These are phyloP conservation scores for Fusarium sp. DNA, from an alignment of 2,329 filamentous ascomycete genomes.

Conservation along the genomic window DNA sequence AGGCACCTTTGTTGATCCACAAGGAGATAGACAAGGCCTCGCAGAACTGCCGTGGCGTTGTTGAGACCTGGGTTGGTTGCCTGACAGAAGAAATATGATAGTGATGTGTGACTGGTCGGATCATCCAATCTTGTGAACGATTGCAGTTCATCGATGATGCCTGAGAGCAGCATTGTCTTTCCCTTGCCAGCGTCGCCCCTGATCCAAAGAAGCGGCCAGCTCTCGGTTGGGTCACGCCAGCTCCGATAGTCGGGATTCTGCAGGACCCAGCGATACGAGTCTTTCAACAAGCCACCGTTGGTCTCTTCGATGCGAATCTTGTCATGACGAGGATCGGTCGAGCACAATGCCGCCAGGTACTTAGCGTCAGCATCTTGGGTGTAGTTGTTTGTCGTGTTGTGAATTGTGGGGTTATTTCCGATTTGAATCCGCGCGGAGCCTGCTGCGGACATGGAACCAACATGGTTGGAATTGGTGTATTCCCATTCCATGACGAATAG, in stretches of 20 bases:
- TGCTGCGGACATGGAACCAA: neutral
- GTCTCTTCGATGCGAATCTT: conserved; percentile 26
- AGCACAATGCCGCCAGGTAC: neutral
- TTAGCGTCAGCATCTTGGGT: neutral
- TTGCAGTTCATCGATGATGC: conserved; percentile 41
- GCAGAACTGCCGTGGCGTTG: conserved; percentile 54
- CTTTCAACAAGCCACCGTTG: conserved; percentile 31
- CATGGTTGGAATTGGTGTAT: neutral
- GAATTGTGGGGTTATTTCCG: neutral
- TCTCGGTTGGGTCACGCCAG: conserved; percentile 37
- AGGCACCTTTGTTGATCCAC: conserved; percentile 49
- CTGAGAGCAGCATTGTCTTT: conserved; percentile 52
- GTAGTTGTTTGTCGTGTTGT: neutral
- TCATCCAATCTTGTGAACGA: neutral
- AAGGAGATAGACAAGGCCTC: conserved; percentile 58
- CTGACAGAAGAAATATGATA: conserved; percentile 55
- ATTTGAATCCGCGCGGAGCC: neutral
- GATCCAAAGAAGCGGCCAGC: conserved; percentile 45
- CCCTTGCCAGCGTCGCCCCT: conserved; percentile 52
- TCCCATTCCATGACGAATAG: neutral
- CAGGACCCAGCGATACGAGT: conserved; percentile 50
- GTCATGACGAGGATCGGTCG: neutral
- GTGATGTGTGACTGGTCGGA: accelerated
- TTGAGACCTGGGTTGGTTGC: conserved; percentile 49
- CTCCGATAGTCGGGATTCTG: conserved; percentile 39